Evolutionary conservation across 1,139 yeast species (phyloP), one percentile per base, ranked within the genome.

Genomic region (Hanseniaspora sp.): DNA sequence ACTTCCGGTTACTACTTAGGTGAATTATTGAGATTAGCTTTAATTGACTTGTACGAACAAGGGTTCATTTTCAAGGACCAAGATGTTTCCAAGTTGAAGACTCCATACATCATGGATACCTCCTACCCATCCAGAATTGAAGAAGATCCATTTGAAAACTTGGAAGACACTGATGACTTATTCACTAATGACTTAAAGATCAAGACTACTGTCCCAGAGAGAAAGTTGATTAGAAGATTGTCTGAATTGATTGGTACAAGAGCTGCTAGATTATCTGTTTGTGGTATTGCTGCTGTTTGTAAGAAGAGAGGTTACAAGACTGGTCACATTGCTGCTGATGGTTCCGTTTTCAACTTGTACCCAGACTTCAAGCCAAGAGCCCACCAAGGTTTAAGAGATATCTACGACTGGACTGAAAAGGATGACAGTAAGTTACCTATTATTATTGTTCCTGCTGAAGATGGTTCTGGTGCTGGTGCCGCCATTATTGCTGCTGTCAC

Each of bases 381-480:
- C 43, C 95, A 95, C 53, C 76, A 78, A 67, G 96, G 87, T 56
- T 78, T 92, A 67, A 82, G 83, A 69, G 97, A 88, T 67, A 86
- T 92, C 62, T 86, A 88, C 68, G 92, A 77, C 61, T 90, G 96
- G 96, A 74, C 76, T 43, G 62, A 68, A 54, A 65, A 67, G 48
- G 60, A 64, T 52, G 70, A 71, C 55, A 72, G 75, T 48, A 66
- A 72, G 59, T 86, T 85, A 67, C 96, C 96, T 60, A 80, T 92
- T 65, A 71, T 74, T 59, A 78, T 90, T 63, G 86, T 85, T 44
- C 84, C 90, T 56, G 97, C 98, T 59, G 96, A 90, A 72, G 98
- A 92, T 73, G 98, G 98, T 62, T 83, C 95, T 55, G 98, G 97
- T 72, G 97, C 86, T 46, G 97, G 97, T 65, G 97, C 97, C 55